phyloP scores from a whole-genome alignment of 768 basidiomycete species.

The Porphyrellus cyaneotinctus region DNA sequence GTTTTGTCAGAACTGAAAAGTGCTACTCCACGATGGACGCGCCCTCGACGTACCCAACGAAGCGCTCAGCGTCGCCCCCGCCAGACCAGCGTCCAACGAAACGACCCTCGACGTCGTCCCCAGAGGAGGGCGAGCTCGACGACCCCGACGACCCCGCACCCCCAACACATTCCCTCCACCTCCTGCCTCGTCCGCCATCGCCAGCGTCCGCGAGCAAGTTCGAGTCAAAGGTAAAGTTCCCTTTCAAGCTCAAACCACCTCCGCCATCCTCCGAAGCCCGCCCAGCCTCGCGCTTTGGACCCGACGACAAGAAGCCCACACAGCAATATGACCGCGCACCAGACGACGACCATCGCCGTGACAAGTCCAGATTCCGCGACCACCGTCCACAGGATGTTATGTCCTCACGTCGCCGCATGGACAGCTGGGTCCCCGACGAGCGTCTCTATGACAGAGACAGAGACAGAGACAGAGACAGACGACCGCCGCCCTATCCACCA shows the following conservation, averaged over 20 bases:
- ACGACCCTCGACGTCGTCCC: slow-evolving; percentile 54
- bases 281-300: slow-evolving; percentile 32
- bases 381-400: slow-evolving; percentile 17
- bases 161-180: slow-evolving; percentile 12
- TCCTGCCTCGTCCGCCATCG: slow-evolving; percentile 32
- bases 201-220: slow-evolving; percentile 31
- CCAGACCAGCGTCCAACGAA: slow-evolving; percentile 49
- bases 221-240: slow-evolving; percentile 58
- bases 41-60: slow-evolving; percentile 27
- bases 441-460: slow-evolving; percentile 29
- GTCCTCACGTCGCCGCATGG: slow-evolving; percentile 18
- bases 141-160: slow-evolving; percentile 37
- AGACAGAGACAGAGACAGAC: slow-evolving; percentile 31
- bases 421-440: slow-evolving; percentile 26
- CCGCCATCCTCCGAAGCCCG: slow-evolving; percentile 10
- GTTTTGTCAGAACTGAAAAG: neutral
- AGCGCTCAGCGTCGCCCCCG: slow-evolving; percentile 60
- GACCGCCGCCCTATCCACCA: slow-evolving; percentile 10
- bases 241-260: slow-evolving; percentile 54
- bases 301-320: slow-evolving; percentile 23
- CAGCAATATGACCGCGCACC: slow-evolving; percentile 38
- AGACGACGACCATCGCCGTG: slow-evolving; percentile 44
- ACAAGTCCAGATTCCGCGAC: slow-evolving; percentile 21
- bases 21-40: slow-evolving; percentile 13
- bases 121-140: slow-evolving; percentile 82